Evolutionary conservation across 805 yeast genomes (phyloP).

Genomic region (Candida anglica): DNA sequence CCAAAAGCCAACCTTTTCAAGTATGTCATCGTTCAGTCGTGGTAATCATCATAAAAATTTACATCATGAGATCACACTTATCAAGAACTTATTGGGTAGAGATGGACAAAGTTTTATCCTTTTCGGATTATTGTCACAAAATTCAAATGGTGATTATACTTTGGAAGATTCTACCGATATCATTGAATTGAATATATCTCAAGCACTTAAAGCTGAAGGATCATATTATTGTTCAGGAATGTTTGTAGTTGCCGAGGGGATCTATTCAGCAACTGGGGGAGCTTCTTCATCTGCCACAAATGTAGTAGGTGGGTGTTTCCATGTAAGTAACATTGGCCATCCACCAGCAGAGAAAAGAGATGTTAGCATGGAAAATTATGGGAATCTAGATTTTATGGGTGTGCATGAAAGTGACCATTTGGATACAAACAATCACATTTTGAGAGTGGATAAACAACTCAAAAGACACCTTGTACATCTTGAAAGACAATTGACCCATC

Average conservation of each 20-base stretch:
- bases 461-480: conserved; percentile 49
- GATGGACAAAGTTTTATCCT: conserved; percentile 72
- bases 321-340: conserved; percentile 73
- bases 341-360: conserved; percentile 85
- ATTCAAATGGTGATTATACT: conserved; percentile 63
- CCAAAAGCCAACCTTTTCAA: conserved; percentile 46
- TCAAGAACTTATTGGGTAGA: conserved; percentile 84
- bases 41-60: conserved; percentile 9
- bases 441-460: conserved; percentile 60
- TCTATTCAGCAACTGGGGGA: conserved; percentile 64
- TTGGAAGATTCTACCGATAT: conserved; percentile 79
- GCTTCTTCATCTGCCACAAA: conserved; percentile 23
- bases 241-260: conserved; percentile 79
- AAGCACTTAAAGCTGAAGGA: conserved; percentile 58
- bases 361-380: conserved; percentile 63
- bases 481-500: conserved; percentile 54
- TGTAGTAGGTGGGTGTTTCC: conserved; percentile 48
- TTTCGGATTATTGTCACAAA: conserved; percentile 69
- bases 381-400: conserved; percentile 68
- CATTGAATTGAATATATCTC: conserved; percentile 62
- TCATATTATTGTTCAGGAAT: conserved; percentile 72
- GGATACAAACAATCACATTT: conserved; percentile 30
- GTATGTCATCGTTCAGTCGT: conserved; percentile 40
- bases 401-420: conserved; percentile 25
- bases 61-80: conserved; percentile 52